Conservation (phyloP, 768 basidiomycete genomes). For the Amanita brunnescens region DNA sequence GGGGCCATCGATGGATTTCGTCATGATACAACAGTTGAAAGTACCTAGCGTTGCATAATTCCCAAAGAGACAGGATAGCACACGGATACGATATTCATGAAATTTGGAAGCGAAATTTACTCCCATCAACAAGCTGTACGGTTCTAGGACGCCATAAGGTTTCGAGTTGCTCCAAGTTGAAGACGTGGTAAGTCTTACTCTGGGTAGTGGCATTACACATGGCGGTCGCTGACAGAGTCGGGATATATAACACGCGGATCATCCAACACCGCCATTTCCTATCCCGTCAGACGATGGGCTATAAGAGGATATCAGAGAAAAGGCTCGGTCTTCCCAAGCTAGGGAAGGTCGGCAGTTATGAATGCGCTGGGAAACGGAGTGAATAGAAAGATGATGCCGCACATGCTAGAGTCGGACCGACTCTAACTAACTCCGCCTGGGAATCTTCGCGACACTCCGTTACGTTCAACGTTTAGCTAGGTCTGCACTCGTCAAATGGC, state of each 20-base stretch:
- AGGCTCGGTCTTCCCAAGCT: not conserved
- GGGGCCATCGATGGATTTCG: not conserved
- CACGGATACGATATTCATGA: too few species aligned
- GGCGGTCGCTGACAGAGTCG: not conserved
- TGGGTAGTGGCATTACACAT: not conserved
- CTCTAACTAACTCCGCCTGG: not conserved
- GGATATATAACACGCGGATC: not conserved
- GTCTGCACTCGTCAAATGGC: too few species aligned
- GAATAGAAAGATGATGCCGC: too few species aligned
- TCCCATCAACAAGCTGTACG: too few species aligned
- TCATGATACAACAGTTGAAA: not conserved
- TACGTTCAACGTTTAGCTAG: too few species aligned
- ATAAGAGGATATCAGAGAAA: not conserved
- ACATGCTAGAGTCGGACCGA: not conserved
- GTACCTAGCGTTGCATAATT: too few species aligned
- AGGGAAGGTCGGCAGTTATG: not conserved
- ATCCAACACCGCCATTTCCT: not conserved
- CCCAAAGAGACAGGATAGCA: too few species aligned
- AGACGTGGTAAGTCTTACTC: not conserved
- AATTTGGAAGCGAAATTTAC: too few species aligned
- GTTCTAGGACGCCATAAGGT: too few species aligned
- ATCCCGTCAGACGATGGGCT: too few species aligned
- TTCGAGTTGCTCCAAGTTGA: not conserved
- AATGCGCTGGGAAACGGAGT: not conserved
- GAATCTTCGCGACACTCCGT: too few species aligned